Evolutionary conservation across 129 eudicot species (phyloP).

Genomic region (Sambucus nigra): DNA sequence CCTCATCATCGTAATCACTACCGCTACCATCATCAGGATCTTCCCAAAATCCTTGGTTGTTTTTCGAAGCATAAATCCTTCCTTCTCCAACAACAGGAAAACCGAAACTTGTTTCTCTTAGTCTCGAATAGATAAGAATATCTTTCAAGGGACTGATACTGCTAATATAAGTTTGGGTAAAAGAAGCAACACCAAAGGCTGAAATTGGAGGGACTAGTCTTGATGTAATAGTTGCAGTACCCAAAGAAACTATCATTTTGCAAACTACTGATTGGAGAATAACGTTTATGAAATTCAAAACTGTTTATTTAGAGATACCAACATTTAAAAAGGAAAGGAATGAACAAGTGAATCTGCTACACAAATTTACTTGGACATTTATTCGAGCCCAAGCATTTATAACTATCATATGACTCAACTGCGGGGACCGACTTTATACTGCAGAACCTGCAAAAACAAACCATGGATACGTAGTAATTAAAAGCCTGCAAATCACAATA

Average conservation of each 20-base stretch:
- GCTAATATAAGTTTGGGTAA: slow-evolving; percentile 10
- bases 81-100: slow-evolving; percentile 9
- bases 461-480: too few species aligned
- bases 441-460: too few species aligned
- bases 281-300: too few species aligned
- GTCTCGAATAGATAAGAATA: slow-evolving; percentile 6
- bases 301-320: not conserved
- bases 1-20: slow-evolving; percentile 38
- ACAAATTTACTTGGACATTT: too few species aligned
- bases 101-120: slow-evolving; percentile 10
- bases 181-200: slow-evolving; percentile 12
- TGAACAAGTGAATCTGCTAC: too few species aligned
- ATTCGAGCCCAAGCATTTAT: too few species aligned
- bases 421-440: too few species aligned
- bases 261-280: too few species aligned
- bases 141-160: not conserved
- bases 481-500: too few species aligned
- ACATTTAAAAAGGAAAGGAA: not conserved
- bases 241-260: slow-evolving; percentile 23
- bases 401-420: too few species aligned
- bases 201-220: slow-evolving; percentile 2
- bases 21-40: slow-evolving; percentile 68
- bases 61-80: slow-evolving; percentile 5
- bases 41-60: slow-evolving; percentile 48
- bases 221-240: slow-evolving; percentile 19